A percentile compares a stretch with the other conserved stretches of the same genome.
Conservation (phyloP, 2,329 filamentous ascomycete genomes). For the Fusarium acutatum region DNA sequence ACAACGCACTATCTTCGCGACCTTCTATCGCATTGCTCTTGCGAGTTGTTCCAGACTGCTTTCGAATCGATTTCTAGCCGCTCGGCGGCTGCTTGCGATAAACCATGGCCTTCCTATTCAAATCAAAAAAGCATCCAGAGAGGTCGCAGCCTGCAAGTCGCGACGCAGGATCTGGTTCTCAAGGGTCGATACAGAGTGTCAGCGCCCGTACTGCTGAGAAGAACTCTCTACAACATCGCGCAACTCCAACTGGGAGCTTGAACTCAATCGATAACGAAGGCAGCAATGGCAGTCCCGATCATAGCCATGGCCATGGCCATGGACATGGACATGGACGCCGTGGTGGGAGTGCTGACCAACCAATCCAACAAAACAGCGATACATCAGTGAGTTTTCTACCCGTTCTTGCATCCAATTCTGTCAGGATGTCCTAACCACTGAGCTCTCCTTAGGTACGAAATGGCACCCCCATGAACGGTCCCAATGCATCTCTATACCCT, state of each 20-base stretch:
- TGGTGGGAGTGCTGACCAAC: slow-evolving; percentile 59
- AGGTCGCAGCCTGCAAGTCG: slow-evolving; percentile 62
- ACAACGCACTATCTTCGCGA: slow-evolving; percentile 3
- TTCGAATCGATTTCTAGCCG: slow-evolving; percentile 40
- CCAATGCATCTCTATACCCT: slow-evolving; percentile 86
- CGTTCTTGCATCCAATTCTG: background rate
- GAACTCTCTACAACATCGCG: slow-evolving; percentile 59
- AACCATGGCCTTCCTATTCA: slow-evolving; percentile 83
- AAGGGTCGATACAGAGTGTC: slow-evolving; percentile 59
- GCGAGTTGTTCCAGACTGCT: slow-evolving; percentile 26
- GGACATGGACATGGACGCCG: slow-evolving; percentile 58
- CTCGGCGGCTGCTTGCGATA: slow-evolving; percentile 50
- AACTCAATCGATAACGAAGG: slow-evolving; percentile 73
- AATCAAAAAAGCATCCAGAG: slow-evolving; percentile 80
- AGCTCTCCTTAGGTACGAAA: slow-evolving; percentile 60
- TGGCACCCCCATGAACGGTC: slow-evolving; percentile 58
- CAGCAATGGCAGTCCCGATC: slow-evolving; percentile 70
- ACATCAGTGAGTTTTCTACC: slow-evolving; percentile 51
- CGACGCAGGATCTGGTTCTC: slow-evolving; percentile 58
- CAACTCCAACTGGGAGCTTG: slow-evolving; percentile 80
- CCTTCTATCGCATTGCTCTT: slow-evolving; percentile 5
- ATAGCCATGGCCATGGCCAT: slow-evolving; percentile 57
- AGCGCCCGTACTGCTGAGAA: slow-evolving; percentile 63
- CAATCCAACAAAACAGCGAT: slow-evolving; percentile 50
- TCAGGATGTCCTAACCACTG: slow-evolving; percentile 15